These are phyloP conservation scores for Candida bentonensis DNA, from an alignment of 805 yeast genomes.

Conservation along the genomic window DNA sequence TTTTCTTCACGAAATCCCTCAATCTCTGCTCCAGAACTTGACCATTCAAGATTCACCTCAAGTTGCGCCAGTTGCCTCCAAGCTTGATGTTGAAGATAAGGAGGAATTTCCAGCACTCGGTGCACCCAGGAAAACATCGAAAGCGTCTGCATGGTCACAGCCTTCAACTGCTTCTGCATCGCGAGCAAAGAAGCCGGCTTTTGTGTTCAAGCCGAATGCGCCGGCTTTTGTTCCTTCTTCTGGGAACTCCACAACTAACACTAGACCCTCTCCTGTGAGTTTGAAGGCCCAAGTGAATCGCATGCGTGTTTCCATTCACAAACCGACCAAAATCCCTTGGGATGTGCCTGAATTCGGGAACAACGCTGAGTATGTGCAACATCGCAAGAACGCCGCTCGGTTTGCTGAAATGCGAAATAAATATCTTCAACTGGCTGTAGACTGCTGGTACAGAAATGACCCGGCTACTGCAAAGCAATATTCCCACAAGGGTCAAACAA, in stretches of 20 bases:
- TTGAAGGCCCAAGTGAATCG: background rate
- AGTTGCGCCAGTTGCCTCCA: background rate
- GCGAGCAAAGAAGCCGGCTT: background rate
- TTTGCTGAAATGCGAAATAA: conserved; percentile 21
- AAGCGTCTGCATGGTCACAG: background rate
- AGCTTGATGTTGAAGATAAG: background rate
- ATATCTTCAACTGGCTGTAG: conserved; percentile 21
- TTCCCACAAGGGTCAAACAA: conserved; percentile 21
- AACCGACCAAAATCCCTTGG: conserved; percentile 18
- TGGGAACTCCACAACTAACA: background rate
- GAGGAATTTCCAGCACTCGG: conserved; percentile 2
- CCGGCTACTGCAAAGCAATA: conserved; percentile 18
- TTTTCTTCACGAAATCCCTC: conserved; percentile 28
- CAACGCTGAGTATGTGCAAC: conserved; percentile 15
- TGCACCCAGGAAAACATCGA: background rate
- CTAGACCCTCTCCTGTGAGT: background rate
- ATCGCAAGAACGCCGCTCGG: conserved; percentile 14
- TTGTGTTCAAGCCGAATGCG: background rate
- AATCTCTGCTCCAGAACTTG: conserved; percentile 9
- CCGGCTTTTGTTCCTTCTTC: background rate
- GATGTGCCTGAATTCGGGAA: conserved; percentile 11
- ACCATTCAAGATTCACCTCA: background rate
- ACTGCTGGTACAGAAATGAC: conserved; percentile 19
- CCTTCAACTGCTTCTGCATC: background rate
- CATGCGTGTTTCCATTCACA: background rate